These are phyloP conservation scores for Tolypocladium nubicola DNA, from an alignment of 2,329 filamentous ascomycete genomes.

Conservation along the genomic window DNA sequence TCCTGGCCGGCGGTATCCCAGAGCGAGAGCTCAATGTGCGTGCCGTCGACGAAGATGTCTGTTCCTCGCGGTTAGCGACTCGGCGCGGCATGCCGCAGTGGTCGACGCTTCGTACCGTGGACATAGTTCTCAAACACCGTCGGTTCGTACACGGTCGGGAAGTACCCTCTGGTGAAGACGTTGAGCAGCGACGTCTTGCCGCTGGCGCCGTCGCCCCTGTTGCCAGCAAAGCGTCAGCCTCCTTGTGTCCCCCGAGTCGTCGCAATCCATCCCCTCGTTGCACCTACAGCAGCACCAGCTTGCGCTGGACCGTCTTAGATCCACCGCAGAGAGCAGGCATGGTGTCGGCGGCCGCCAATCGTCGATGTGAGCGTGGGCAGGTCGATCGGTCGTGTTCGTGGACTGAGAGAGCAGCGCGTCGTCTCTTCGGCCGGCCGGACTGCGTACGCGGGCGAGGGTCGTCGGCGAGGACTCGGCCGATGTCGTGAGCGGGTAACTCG, in stretches of 20 bases:
- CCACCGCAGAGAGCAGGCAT: constrained; percentile 46
- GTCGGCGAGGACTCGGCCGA: neutral
- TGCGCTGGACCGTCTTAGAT: constrained; percentile 82
- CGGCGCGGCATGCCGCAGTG: neutral
- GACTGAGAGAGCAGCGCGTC: neutral
- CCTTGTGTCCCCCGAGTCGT: neutral
- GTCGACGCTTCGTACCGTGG: constrained; percentile 53
- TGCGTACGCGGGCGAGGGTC: neutral
- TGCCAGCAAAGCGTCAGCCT: constrained; percentile 7
- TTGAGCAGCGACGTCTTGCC: constrained; percentile 96
- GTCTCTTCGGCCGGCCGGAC: neutral
- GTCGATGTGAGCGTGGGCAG: neutral
- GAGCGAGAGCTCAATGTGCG: constrained; percentile 91
- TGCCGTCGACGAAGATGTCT: constrained; percentile 98
- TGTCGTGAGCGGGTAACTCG: neutral
- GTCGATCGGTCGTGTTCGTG: neutral
- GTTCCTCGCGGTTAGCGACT: constrained; percentile 4
- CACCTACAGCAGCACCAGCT: constrained; percentile 78
- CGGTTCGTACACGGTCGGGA: constrained; percentile 95
- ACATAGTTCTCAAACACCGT: constrained; percentile 99
- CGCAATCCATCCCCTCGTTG: neutral
- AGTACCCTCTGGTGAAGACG: constrained; percentile 97
- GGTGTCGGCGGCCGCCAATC: neutral
- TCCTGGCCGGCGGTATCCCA: constrained; percentile 99
- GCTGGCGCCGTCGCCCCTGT: constrained; percentile 86